Percentiles rank a stretch among this genome's conserved stretches.
phyloP scores from a whole-genome alignment of 495 filamentous ascomycete species.

The Penicillium arizonense region DNA sequence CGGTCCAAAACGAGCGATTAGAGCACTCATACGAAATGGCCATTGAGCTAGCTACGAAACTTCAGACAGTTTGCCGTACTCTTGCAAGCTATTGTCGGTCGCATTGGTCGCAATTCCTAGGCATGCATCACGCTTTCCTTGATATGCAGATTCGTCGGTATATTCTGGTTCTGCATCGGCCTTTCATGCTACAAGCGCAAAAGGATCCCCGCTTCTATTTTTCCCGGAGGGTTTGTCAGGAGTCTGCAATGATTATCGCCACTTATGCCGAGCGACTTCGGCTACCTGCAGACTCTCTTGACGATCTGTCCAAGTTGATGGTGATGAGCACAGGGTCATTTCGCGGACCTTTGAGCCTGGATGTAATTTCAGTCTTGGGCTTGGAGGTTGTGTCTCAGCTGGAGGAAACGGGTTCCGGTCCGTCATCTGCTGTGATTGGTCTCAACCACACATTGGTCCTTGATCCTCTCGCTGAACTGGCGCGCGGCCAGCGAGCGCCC shows the following conservation, averaged over 20 bases:
- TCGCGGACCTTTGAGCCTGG: slow-evolving; percentile 11
- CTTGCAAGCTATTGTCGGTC: not conserved
- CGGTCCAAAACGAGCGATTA: not conserved
- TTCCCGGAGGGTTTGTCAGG: not conserved
- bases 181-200: not conserved
- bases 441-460: not conserved
- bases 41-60: not conserved
- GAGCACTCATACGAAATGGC: not conserved
- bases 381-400: slow-evolving; percentile 10
- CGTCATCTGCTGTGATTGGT: not conserved
- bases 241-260: slow-evolving; percentile 2
- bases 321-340: slow-evolving; percentile 7
- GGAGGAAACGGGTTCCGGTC: slow-evolving; percentile 6
- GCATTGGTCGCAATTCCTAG: not conserved
- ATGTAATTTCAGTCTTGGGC: slow-evolving; percentile 10
- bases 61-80: not conserved
- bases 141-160: not conserved
- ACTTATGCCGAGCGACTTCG: slow-evolving; percentile 4
- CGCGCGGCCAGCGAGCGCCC: slow-evolving; percentile 9
- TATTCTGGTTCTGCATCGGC: not conserved
- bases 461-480: not conserved
- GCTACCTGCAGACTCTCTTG: slow-evolving; percentile 4
- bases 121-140: not conserved
- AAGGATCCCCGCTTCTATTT: not conserved
- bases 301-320: slow-evolving; percentile 5